A percentile compares a stretch with the other conserved stretches of the same genome.
These are phyloP conservation scores for Trifolium fragiferum DNA, from an alignment of 306 rosid genomes.

Conservation along the genomic window DNA sequence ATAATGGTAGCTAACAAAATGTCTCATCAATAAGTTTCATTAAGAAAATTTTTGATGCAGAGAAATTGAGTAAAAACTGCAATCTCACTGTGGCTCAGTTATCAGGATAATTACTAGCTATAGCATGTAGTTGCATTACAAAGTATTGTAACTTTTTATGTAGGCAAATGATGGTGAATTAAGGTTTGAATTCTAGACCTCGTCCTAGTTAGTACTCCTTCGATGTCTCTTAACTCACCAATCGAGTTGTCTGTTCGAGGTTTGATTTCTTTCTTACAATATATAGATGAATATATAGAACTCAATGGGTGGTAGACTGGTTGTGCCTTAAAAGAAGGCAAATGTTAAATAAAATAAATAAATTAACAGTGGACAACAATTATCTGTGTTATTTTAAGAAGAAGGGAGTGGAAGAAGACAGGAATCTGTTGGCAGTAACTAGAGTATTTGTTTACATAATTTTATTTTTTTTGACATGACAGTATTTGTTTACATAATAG, in stretches of 20 bases:
- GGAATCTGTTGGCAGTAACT: conserved; percentile 35
- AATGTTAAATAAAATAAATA: not conserved
- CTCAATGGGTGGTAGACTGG: not conserved
- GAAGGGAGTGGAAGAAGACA: conserved; percentile 11
- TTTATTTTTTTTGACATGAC: too few relatives aligned
- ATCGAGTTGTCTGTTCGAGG: not conserved
- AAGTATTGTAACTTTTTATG: too few relatives aligned
- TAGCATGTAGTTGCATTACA: too few relatives aligned
- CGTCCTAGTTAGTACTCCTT: not conserved
- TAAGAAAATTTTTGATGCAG: conserved; percentile 19
- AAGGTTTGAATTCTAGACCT: not conserved
- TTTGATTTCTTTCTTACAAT: conserved; percentile 26
- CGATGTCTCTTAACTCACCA: not conserved
- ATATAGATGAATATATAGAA: not conserved
- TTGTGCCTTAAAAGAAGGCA: conserved; percentile 1
- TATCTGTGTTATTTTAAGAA: conserved; percentile 12
- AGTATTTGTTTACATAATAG: conserved; percentile 24
- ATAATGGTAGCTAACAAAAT: conserved; percentile 43
- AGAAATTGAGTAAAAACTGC: conserved; percentile 34
- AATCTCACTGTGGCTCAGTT: too few relatives aligned
- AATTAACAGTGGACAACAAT: not conserved
- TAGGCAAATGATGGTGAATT: not conserved
- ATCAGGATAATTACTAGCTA: too few relatives aligned
- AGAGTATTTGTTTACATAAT: conserved; percentile 29
- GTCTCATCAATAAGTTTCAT: conserved; percentile 38